Evolutionary conservation across 495 filamentous ascomycete species (phyloP).

Genomic region (Talaromyces liani): DNA sequence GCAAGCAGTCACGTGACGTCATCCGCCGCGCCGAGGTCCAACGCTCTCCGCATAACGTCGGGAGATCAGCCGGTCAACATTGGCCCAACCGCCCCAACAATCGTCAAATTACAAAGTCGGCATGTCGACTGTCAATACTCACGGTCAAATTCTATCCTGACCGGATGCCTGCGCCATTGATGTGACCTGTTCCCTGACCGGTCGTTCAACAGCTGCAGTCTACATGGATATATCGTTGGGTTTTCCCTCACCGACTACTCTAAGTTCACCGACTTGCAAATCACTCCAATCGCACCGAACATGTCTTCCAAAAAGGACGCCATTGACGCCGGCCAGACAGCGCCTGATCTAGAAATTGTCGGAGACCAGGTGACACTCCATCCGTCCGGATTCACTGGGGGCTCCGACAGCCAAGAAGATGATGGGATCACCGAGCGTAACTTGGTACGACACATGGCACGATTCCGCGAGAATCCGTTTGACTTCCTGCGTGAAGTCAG

Average conservation of each 20-base stretch:
- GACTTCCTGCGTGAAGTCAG: conserved; percentile 90
- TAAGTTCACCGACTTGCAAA: background rate
- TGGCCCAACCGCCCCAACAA: background rate
- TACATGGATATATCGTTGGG: background rate
- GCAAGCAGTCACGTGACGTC: background rate
- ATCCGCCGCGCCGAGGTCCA: background rate
- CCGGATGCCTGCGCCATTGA: background rate
- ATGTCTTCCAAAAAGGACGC: conserved; percentile 32
- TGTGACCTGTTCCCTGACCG: background rate
- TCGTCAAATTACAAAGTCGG: background rate
- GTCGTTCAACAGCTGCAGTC: background rate
- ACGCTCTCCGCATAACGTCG: conserved; percentile 2
- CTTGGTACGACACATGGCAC: conserved; percentile 73
- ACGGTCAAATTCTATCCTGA: background rate
- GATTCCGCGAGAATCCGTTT: conserved; percentile 63
- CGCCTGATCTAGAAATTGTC: conserved; percentile 77
- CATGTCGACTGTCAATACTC: background rate
- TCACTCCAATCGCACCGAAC: background rate
- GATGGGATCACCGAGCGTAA: conserved; percentile 53
- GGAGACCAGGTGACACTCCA: conserved; percentile 74
- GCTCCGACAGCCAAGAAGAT: conserved; percentile 30
- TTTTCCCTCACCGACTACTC: conserved; percentile 2
- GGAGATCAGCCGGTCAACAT: background rate
- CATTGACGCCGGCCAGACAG: conserved; percentile 34
- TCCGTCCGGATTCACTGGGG: conserved; percentile 58